Evolutionary conservation across 805 yeast genomes (phyloP).

Genomic region (Myxozyma lipomycoides): DNA sequence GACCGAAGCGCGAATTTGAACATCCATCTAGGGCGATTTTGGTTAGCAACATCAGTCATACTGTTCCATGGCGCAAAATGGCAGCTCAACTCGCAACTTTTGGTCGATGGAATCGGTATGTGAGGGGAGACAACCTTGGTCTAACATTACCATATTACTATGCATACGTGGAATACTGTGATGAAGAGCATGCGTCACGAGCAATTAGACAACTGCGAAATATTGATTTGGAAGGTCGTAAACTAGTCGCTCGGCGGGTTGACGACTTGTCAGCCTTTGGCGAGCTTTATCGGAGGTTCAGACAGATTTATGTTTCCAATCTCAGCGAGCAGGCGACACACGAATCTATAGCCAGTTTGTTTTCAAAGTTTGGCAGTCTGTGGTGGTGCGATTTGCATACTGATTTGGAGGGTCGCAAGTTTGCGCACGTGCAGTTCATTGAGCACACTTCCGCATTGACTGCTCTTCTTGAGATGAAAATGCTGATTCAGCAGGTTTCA

Average conservation of each 20-base stretch:
- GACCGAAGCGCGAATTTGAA: neutral
- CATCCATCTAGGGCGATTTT: neutral
- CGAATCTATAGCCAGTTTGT: neutral
- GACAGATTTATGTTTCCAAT: neutral
- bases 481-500: neutral
- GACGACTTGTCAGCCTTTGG: neutral
- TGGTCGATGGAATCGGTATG: neutral
- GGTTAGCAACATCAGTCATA: neutral
- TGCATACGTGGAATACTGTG: neutral
- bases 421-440: neutral
- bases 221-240: neutral
- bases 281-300: neutral
- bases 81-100: neutral
- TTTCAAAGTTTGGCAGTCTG: neutral
- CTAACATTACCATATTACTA: neutral
- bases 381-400: neutral
- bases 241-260: neutral
- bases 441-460: neutral
- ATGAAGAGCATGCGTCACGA: neutral
- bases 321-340: neutral
- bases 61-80: neutral
- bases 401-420: neutral
- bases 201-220: neutral
- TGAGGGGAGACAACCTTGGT: neutral
- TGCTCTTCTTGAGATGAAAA: neutral